Evolutionary conservation across 345 rosid species (phyloP), one percentile per base, ranked within the genome.

Genomic region (Carallia pectinifolia): DNA sequence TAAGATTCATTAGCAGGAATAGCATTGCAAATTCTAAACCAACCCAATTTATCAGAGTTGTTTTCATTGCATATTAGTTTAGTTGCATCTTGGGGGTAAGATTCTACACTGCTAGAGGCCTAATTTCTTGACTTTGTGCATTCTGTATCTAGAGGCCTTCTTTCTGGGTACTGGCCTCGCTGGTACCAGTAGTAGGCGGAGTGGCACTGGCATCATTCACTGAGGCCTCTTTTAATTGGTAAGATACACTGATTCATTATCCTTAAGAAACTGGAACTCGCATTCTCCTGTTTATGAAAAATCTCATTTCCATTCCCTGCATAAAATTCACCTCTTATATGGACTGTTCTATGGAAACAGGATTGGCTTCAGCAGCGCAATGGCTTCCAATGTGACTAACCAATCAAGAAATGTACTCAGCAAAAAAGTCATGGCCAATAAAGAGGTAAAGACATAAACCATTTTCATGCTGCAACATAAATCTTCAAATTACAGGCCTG

Each of bases 331-430:
- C 55, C 47, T 60, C 31, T 44, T 44, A 59, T 48, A 65, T 62
- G 18, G 1, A 73, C 37, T 16, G 10, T 44, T 44, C 50, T 44
- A 12, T 12, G 50, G 66, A 68, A 76, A 61, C 85, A 91, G 96
- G 96, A 81, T 67, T 73, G 98, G 98, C 61, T 94, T 94, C 85
- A 81, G 81, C 61, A 86, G 87, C 60, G 96, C 98, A 52, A 90
- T 94, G 98, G 95, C 97, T 38, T 94, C 98, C 65, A 94, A 94
- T 75, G 79, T 91, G 64, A 90, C 96, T 0, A 94, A 91, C 80
- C 98, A 94, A 76, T 89, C 90, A 1, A 86, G 98, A 53, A 91
- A 91, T 72, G 88, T 94, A 66, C 83, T 91, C 18, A 86, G 97
- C 83, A 94, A 94, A 69, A 94, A 84, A 53, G 71, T 88, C 65